Evolutionary conservation across 1,284 basidiomycete species (phyloP), one percentile per base, ranked within the genome.

Genomic region (Naganishia sp.): DNA sequence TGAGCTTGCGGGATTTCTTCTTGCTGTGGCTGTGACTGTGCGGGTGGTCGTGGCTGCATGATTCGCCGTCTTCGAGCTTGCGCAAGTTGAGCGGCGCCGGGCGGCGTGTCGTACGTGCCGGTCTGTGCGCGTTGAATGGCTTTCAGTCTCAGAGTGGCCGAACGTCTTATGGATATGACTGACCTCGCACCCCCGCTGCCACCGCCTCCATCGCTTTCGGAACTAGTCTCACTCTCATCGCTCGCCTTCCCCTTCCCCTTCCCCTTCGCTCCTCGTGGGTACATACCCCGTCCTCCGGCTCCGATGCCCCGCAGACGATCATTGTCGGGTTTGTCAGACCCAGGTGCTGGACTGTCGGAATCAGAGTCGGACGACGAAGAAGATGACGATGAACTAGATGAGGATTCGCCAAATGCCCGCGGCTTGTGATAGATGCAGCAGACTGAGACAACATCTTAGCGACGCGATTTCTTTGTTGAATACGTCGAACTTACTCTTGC

Each of bases 351-450:
- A n/a, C 52, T 25, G 25, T 73, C 71, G 28, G 65, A 67, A 48
- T 73, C 73, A 0, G 74, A 73, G 16, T 73, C 72, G 5, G 74
- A 77, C 4, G 73, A 75, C 23, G 75, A 78, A 1, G 74, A 74
- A 43, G 67, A 68, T 49, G 74, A 77, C 3, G 73, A 75, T 25
- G 67, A 68, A 39, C 76, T 75, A 25, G 77, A 79, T 0, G 78
- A 80, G 0, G 79, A 80, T 71, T 81, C 79, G 67, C 80, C 80
- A 65, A 75, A 80, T 21, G 75, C 75, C 54, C 76, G 75, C 0
- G 81, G 81, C 68, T 80, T 80, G 70, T 82, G 80, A 55, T 82
- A 82, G 70, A 82, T 82, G 67, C 81, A 82, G 71, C 81, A 82
- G 63, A 82, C 81, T 82, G 63, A 39, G 45, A 43, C 10, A 15